phyloP scores from a whole-genome alignment of 345 rosid species.

The Eucalyptus tenuipes region DNA sequence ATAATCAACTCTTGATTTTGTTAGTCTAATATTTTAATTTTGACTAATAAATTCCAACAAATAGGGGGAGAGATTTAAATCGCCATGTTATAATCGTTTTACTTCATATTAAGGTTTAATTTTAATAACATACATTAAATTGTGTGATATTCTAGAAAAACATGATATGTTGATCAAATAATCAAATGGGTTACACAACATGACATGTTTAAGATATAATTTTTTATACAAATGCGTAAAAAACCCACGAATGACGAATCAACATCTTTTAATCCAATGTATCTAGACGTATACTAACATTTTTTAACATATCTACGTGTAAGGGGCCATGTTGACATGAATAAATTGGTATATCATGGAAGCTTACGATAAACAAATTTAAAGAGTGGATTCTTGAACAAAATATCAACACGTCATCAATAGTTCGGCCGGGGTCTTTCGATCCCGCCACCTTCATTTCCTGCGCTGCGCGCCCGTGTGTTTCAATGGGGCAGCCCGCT shows the following conservation, averaged over 20 bases:
- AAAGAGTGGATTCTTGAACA: not conserved
- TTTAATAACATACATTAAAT: not conserved
- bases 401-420: not conserved
- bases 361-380: not conserved
- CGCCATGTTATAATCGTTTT: not conserved
- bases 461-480: too few species aligned
- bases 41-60: not conserved
- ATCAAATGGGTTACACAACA: not conserved
- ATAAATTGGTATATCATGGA: not conserved
- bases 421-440: too few species aligned
- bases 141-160: not conserved
- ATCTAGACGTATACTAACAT: not conserved
- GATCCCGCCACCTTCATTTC: too few species aligned
- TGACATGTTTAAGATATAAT: not conserved
- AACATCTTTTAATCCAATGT: not conserved
- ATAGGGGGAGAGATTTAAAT: not conserved
- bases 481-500: too few species aligned
- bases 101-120: not conserved
- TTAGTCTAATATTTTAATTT: not conserved
- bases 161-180: not conserved
- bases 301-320: not conserved
- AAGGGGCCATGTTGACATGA: not conserved
- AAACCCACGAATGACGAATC: fast-evolving
- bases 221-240: not conserved
- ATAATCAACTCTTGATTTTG: not conserved